These are phyloP conservation scores for Millerago galiae DNA, from an alignment of 805 yeast species.

Conservation along the genomic window DNA sequence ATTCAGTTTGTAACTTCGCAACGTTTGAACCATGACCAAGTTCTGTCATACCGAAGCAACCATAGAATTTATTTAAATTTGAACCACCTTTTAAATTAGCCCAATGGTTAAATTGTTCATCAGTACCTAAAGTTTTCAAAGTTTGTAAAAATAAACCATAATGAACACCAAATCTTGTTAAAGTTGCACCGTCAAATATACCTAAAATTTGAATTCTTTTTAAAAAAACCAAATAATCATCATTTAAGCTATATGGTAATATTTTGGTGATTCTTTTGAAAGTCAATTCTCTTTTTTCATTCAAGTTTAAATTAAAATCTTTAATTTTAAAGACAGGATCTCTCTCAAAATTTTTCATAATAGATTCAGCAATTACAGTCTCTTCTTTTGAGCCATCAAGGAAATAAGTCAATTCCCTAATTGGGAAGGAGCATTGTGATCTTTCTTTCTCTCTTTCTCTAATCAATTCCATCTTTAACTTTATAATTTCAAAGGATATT, in stretches of 20 bases:
- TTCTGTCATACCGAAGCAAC: slow-evolving; percentile 93
- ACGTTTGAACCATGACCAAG: slow-evolving; percentile 91
- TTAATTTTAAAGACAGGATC: slow-evolving; percentile 55
- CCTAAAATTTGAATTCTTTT: slow-evolving; percentile 51
- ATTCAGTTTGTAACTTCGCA: slow-evolving; percentile 85
- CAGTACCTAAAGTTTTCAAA: slow-evolving; percentile 79
- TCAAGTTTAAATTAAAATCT: slow-evolving; percentile 47
- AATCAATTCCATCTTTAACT: neutral
- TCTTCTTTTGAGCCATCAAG: slow-evolving; percentile 42
- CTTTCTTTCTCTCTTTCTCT: slow-evolving; percentile 34
- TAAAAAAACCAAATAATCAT: slow-evolving; percentile 35
- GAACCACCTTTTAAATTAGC: slow-evolving; percentile 57
- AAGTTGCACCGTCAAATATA: slow-evolving; percentile 68
- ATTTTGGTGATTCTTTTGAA: slow-evolving; percentile 42
- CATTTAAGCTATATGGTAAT: slow-evolving; percentile 46
- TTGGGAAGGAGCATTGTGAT: slow-evolving; percentile 32
- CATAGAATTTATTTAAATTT: slow-evolving; percentile 51
- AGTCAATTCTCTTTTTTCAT: slow-evolving; percentile 50
- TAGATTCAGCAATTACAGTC: slow-evolving; percentile 36
- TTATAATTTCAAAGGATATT: too few relatives aligned
- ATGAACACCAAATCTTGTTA: slow-evolving; percentile 83
- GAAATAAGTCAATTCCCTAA: slow-evolving; percentile 43
- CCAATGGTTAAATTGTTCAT: slow-evolving; percentile 81
- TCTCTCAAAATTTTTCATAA: slow-evolving; percentile 54
- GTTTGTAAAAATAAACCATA: slow-evolving; percentile 76